Evolutionary conservation across 768 basidiomycete genomes (phyloP), one percentile per base, ranked within the genome.

Genomic region (Lactifluus hygrophoroides): DNA sequence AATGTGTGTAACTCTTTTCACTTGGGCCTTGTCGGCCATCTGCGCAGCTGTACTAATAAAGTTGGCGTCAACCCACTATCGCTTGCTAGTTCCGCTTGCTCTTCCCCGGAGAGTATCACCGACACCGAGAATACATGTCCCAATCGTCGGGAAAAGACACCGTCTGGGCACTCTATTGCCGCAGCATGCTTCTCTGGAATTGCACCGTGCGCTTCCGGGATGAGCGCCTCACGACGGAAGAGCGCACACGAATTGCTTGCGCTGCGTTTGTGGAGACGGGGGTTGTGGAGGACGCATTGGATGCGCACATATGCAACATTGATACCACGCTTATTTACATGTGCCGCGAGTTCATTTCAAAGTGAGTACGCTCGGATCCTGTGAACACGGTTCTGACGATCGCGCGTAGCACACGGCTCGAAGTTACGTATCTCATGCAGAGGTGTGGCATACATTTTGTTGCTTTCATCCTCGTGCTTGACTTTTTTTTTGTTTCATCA

Each of bases 111-210:
- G 88, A 91, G 69, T 76, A 79, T 7, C 71, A 77, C 43, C 81
- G 84, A 65, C 80, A 81, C 51, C 64, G 51, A 19, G 65, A 66
- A 63, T 66, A 34, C 75, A 73, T 56, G 70, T 72, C 42, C 70
- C 73, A 23, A 71, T 76, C 76, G 34, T 84, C 84, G 17, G 77
- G 83, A 16, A 90, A 89, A 67, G 86, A 90, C 61, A 83, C 84
- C 16, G 77, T 91, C 1, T 90, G 88, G 88, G 88, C 86, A 0
- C 73, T 91, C 27, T 88, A 88, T 65, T 89, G 87, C 70, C 82
- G 89, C 34, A 82, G 82, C 67, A 86, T 90, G 85, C 77, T 91
- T 10, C 74, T 90, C 3, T 91, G 88, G 87, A 86, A 81, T 65
- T 85, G 83, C 66, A 84, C 81, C 62, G 76, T 77, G 48, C 80